Conservation (phyloP, 768 basidiomycete genomes). For the Calvatia gigantea region DNA sequence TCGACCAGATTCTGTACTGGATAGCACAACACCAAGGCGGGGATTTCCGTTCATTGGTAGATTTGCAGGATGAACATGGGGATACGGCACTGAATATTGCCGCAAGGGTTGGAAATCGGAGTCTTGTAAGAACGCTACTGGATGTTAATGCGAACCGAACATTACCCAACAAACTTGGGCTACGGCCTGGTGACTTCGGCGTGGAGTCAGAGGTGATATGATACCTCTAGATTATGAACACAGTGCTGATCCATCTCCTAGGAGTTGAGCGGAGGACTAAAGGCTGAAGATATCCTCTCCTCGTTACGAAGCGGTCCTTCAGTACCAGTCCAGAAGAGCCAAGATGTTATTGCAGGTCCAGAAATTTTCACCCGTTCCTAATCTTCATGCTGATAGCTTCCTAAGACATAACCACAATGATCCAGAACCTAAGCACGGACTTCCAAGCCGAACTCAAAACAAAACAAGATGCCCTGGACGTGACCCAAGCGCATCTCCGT, state of each 20-base stretch:
- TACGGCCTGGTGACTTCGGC: conserved; percentile 93
- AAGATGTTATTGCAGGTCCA: conserved; percentile 74
- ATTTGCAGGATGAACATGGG: conserved; percentile 91
- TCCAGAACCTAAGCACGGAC: conserved; percentile 72
- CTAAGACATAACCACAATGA: conserved; percentile 84
- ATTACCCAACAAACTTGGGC: conserved; percentile 87
- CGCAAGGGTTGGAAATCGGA: conserved; percentile 87
- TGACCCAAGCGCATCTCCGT: conserved; percentile 82
- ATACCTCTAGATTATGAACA: neutral
- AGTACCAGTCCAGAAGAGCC: conserved; percentile 80
- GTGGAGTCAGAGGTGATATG: conserved; percentile 79
- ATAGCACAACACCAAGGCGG: conserved; percentile 75
- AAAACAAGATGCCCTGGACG: conserved; percentile 86
- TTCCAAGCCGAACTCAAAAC: conserved; percentile 81
- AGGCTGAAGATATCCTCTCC: conserved; percentile 78
- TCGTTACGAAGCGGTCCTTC: conserved; percentile 71
- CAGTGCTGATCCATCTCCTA: conserved; percentile 21
- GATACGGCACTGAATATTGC: conserved; percentile 97
- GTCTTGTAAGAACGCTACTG: conserved; percentile 79
- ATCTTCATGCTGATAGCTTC: neutral
- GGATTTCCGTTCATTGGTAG: conserved; percentile 77
- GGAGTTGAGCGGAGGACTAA: conserved; percentile 68
- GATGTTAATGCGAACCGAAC: conserved; percentile 92
- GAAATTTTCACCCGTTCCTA: neutral
- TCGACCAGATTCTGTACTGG: conserved; percentile 86